Percentiles rank a stretch among this genome's conserved stretches.
Evolutionary conservation across 192 early-diverging fungal genomes (phyloP).

Genomic region (Entomortierella lignicola): DNA sequence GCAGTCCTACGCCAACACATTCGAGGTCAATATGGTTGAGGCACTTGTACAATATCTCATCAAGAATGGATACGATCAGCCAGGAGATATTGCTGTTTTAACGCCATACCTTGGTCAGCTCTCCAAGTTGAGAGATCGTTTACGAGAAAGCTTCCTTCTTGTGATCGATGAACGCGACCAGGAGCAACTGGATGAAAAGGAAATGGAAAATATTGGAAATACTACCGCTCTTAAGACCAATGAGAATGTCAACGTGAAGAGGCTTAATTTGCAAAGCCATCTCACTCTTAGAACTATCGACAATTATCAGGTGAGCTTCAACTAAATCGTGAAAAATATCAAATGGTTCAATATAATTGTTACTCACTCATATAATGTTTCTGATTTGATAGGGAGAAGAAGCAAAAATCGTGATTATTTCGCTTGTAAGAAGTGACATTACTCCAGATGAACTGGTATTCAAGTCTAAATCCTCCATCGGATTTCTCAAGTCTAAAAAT

Average conservation of each 20-base stretch:
- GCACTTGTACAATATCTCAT: conserved; percentile 60
- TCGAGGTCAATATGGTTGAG: conserved; percentile 64
- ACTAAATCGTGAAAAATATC: no score
- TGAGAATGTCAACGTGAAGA: conserved; percentile 11
- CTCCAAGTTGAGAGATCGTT: conserved; percentile 51
- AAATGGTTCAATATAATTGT: no score
- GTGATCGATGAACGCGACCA: conserved; percentile 56
- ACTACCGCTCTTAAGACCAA: neutral
- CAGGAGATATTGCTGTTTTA: conserved; percentile 63
- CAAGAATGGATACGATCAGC: conserved; percentile 61
- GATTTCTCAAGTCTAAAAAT: conserved; percentile 67
- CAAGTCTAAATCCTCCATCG: conserved; percentile 38
- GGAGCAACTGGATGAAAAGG: conserved; percentile 35
- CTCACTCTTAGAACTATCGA: conserved; percentile 58
- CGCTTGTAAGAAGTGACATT: conserved; percentile 53
- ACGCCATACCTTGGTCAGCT: conserved; percentile 67
- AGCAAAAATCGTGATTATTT: conserved; percentile 58
- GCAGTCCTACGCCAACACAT: conserved; percentile 59
- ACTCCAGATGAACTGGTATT: neutral
- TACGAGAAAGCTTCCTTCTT: conserved; percentile 29
- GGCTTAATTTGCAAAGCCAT: conserved; percentile 28
- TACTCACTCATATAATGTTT: no score
- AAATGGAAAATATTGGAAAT: conserved; percentile 7
- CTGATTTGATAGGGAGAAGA: conserved; percentile 54
- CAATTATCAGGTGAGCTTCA: conserved; percentile 56